Evolutionary conservation across 1,284 basidiomycete genomes (phyloP), one percentile per base, ranked within the genome.

Genomic region (Chalciporus sp.): DNA sequence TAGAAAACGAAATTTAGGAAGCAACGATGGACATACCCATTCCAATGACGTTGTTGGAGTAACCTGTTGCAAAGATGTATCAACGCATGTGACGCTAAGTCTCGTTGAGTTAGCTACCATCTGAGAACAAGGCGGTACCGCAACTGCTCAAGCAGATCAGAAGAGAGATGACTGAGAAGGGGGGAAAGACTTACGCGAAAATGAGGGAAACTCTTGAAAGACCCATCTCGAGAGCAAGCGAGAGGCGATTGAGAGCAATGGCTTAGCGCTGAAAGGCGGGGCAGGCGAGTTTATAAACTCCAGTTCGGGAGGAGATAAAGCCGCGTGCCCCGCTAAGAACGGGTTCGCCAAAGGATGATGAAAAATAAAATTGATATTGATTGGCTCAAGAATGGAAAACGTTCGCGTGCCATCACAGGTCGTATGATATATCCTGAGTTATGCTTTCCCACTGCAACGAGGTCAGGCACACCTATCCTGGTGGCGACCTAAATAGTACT

Each of bases 61-160:
- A 93, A n/a, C 90, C 88, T 90, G 59, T 44, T 33, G 26, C 46
- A 16, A 10, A 53, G 42, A 39, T 20, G 46, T 16, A 7, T 57
- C 39, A 56, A 49, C 33, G 29, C 19, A 49, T 35, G 17, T 6
- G 41, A 57, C 43, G 23, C 9, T 11, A 1, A 11, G 28, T 19
- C 1, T 40, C 29, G 20, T 47, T 28, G 45, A 29, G 31, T 31
- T 23, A 41, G 47, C n/a, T 74, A 87, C 90, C 92, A 71, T 95
- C 92, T 35, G 89, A 91, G 76, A 94, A 93, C 51, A 94, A 76
- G 42, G 91, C 91, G 5, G 92, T 92, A 61, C 92, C 92, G 65
- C 88, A 90, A 16, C 88, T 90, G 41, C 44, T 45, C 9, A 16
- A 47, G 28, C 11, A 29, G 0, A 5, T 59, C 26, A 55, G 47